Evolutionary conservation across 2,329 filamentous ascomycete species (phyloP).

Genomic region (Incumbomyces delicatus): DNA sequence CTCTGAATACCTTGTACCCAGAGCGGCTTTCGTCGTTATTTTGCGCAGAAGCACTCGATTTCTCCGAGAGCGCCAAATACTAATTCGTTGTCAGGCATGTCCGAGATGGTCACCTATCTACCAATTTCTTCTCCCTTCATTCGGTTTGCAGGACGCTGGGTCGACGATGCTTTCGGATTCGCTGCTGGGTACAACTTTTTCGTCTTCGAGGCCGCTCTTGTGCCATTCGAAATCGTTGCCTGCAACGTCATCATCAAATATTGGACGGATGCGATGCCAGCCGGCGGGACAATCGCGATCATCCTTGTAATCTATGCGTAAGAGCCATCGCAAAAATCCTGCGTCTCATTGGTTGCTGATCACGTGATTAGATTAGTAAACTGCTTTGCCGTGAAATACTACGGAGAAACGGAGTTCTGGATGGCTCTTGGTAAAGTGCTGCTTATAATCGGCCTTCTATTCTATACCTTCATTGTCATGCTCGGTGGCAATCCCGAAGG

Average conservation of each 20-base stretch:
- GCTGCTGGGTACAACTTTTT: conserved; percentile 43
- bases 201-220: conserved; percentile 40
- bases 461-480: conserved; percentile 76
- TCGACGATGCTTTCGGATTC: conserved; percentile 40
- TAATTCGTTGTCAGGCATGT: conserved; percentile 27
- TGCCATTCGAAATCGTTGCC: conserved; percentile 45
- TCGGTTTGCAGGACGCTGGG: conserved; percentile 37
- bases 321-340: conserved; percentile 9
- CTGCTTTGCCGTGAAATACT: conserved; percentile 62
- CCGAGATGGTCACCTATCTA: conserved; percentile 43
- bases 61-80: conserved; percentile 1
- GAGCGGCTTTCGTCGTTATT: conserved; percentile 10
- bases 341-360: too few species aligned
- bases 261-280: conserved; percentile 39
- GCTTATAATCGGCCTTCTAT: conserved; percentile 59
- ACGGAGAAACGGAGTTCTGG: conserved; percentile 69
- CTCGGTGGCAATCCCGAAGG: conserved; percentile 67
- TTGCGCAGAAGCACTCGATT: not conserved
- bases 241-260: conserved; percentile 42
- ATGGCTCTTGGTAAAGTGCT: conserved; percentile 62
- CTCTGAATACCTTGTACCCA: not conserved
- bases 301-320: conserved; percentile 37
- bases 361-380: conserved; percentile 47
- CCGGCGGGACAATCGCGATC: conserved; percentile 37
- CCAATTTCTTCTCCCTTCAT: conserved; percentile 40